These are phyloP conservation scores for Alternaria incomplexa DNA, from an alignment of 2,329 filamentous ascomycete genomes.

Conservation along the genomic window DNA sequence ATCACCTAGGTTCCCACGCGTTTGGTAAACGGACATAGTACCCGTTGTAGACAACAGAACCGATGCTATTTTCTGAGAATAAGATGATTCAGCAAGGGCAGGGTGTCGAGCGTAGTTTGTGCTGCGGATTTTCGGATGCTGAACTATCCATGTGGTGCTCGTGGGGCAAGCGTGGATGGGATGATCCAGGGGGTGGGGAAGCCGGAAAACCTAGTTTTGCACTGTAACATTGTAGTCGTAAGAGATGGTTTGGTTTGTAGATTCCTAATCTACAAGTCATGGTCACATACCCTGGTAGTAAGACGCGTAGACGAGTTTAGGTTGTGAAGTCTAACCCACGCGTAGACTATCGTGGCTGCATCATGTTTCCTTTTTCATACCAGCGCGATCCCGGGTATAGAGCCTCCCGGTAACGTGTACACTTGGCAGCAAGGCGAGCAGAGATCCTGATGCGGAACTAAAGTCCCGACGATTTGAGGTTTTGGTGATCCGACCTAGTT, in stretches of 20 bases:
- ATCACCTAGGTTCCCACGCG: neutral
- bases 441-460: neutral
- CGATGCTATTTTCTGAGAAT: neutral
- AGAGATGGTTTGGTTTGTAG: neutral
- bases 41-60: neutral
- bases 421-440: neutral
- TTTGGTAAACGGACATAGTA: neutral
- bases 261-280: neutral
- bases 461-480: conserved; percentile 1
- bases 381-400: neutral
- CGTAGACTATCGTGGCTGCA: neutral
- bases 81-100: neutral
- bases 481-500: neutral
- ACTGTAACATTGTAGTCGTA: neutral
- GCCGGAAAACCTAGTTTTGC: neutral
- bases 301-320: neutral
- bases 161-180: neutral
- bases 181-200: neutral
- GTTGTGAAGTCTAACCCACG: neutral
- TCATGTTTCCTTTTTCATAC: neutral
- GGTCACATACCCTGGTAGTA: neutral
- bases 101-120: neutral
- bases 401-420: neutral
- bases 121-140: neutral
- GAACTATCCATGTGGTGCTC: conserved; percentile 1